Conservation (phyloP, 148 eudicot species). For the Chenopodium berlandieri region DNA sequence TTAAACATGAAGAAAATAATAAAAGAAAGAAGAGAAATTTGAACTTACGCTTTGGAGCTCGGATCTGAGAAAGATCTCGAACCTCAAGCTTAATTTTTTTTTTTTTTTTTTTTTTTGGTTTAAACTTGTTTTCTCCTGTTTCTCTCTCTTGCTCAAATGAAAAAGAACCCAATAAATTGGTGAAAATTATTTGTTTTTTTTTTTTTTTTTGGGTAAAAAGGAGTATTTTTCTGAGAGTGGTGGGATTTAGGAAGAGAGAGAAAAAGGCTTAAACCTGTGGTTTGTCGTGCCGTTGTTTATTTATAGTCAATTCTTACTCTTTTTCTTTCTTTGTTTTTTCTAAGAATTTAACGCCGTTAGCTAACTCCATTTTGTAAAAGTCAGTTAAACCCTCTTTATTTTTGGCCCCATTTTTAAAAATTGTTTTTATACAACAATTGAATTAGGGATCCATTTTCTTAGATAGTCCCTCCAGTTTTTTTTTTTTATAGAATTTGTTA, state of each 20-base stretch:
- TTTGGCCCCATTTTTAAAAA: too few species aligned
- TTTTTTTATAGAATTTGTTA: too few species aligned
- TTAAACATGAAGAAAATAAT: background rate
- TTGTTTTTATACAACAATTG: too few species aligned
- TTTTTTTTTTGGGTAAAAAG: background rate
- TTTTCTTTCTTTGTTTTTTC: background rate
- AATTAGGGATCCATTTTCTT: too few species aligned
- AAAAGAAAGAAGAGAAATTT: background rate
- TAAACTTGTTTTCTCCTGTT: background rate
- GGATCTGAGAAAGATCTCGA: slow-evolving; percentile 47
- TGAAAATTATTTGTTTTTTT: too few species aligned
- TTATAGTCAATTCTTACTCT: slow-evolving; percentile 3
- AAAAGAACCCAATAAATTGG: slow-evolving; percentile 16
- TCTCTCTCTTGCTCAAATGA: slow-evolving; percentile 19
- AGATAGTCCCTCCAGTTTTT: too few species aligned
- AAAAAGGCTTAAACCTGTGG: slow-evolving; percentile 25
- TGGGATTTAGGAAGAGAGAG: slow-evolving; percentile 2
- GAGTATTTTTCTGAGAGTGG: background rate
- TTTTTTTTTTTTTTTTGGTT: slow-evolving; percentile 5
- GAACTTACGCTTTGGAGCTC: slow-evolving; percentile 32
- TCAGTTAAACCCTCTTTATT: too few species aligned
- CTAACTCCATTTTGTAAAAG: background rate
- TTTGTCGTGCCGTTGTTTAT: slow-evolving; percentile 29
- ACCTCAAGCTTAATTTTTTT: slow-evolving; percentile 2
- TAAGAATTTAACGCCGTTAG: background rate